phyloP scores from a whole-genome alignment of 495 filamentous ascomycete genomes.

The Platismatia glauca region DNA sequence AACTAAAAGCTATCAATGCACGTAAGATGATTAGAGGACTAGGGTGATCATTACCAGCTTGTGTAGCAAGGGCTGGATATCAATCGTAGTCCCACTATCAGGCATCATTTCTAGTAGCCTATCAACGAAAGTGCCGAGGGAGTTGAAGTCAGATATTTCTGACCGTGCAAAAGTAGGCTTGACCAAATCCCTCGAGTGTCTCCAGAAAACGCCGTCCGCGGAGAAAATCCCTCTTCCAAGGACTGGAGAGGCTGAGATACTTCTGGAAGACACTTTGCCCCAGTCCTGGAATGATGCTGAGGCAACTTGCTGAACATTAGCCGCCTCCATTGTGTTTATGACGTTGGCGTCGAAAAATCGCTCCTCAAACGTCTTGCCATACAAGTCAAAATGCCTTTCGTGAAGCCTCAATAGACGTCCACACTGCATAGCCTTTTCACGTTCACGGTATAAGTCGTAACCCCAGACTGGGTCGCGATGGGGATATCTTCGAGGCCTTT shows the following conservation, averaged over 20 bases:
- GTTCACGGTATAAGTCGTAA: conserved; percentile 7
- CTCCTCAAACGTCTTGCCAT: conserved; percentile 14
- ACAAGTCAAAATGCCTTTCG: conserved; percentile 2
- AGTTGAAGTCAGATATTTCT: conserved; percentile 3
- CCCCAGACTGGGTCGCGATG: conserved; percentile 4
- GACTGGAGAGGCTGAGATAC: neutral
- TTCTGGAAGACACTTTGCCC: neutral
- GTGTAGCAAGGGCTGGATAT: conserved; percentile 59
- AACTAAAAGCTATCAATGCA: no score
- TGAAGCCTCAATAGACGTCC: neutral
- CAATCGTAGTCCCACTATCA: conserved; percentile 39
- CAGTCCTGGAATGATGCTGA: neutral
- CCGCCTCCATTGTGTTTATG: conserved; percentile 6
- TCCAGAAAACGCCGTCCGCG: neutral
- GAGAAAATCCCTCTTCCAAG: conserved; percentile 3
- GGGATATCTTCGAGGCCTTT: conserved; percentile 8
- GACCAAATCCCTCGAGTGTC: neutral
- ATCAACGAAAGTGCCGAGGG: conserved; percentile 49
- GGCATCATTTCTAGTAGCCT: conserved; percentile 36
- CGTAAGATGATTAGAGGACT: no score
- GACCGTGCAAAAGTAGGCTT: conserved; percentile 2
- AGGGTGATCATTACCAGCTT: conserved; percentile 39
- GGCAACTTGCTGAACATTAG: conserved; percentile 5
- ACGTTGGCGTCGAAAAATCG: neutral
- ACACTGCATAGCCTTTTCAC: neutral